Conservation (phyloP, 306 rosid genomes). For the Citrullus mucosospermus region DNA sequence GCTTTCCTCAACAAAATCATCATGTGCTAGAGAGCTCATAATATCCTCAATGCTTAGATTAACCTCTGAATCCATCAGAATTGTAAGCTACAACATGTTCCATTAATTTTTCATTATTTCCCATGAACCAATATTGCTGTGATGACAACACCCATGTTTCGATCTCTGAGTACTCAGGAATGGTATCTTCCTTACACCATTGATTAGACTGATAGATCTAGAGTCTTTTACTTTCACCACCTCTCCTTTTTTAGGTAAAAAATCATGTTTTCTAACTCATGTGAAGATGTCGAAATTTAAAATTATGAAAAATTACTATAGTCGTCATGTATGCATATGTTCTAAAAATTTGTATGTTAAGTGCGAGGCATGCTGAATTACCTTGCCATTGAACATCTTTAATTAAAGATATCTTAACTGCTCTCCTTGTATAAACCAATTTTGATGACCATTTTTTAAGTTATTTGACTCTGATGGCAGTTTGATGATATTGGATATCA, state of each 20-base stretch:
- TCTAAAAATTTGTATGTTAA: neutral
- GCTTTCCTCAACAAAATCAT: too few species aligned
- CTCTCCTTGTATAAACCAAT: neutral
- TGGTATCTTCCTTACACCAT: neutral
- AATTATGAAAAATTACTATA: neutral
- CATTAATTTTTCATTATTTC: too few species aligned
- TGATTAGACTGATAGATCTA: neutral
- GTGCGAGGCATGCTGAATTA: neutral
- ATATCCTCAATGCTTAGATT: too few species aligned
- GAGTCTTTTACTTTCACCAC: neutral
- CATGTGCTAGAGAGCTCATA: too few species aligned
- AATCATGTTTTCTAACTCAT: neutral
- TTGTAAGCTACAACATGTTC: too few species aligned
- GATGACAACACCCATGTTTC: neutral
- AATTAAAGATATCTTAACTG: neutral
- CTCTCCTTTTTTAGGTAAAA: neutral
- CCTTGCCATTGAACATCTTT: neutral
- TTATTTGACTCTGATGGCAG: slow-evolving; percentile 28
- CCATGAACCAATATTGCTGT: neutral
- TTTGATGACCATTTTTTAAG: neutral
- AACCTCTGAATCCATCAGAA: too few species aligned
- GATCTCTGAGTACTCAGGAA: neutral
- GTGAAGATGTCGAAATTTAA: neutral
- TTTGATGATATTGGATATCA: slow-evolving; percentile 69
- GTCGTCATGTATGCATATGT: neutral